Conservation (phyloP, 2,329 filamentous ascomycete species). For the Coniochaeta pulveracea region DNA sequence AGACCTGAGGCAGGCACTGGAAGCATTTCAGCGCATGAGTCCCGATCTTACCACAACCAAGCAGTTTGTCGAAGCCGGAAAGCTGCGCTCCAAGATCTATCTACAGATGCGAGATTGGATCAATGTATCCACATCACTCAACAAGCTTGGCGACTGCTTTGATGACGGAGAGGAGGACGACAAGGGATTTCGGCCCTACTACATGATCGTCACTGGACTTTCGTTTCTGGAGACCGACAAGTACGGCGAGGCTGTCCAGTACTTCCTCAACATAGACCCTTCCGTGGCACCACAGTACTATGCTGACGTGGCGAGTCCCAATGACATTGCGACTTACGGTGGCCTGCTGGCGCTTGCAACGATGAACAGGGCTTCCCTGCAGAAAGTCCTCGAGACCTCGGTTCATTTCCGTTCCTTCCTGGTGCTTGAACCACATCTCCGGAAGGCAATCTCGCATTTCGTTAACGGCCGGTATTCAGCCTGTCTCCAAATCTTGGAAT, state of each 20-base stretch:
- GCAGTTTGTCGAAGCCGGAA: conserved; percentile 73
- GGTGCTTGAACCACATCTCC: conserved; percentile 87
- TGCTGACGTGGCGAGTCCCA: conserved; percentile 64
- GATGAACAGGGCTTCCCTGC: conserved; percentile 70
- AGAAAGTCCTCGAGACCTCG: conserved; percentile 69
- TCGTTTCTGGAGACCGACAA: conserved; percentile 33
- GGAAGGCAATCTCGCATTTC: conserved; percentile 81
- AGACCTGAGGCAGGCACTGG: conserved; percentile 59
- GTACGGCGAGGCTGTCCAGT: conserved; percentile 53
- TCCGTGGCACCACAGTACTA: conserved; percentile 38
- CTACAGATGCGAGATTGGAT: conserved; percentile 72
- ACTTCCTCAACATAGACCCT: conserved; percentile 56
- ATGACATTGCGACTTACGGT: conserved; percentile 87
- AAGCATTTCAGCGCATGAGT: conserved; percentile 77
- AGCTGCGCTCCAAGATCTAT: conserved; percentile 65
- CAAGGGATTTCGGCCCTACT: conserved; percentile 33
- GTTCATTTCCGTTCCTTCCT: conserved; percentile 79
- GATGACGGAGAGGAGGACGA: conserved; percentile 30
- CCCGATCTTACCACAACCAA: conserved; percentile 76
- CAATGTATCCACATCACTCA: conserved; percentile 45
- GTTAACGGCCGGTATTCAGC: conserved; percentile 80
- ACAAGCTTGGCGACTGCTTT: conserved; percentile 50
- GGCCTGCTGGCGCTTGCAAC: conserved; percentile 82
- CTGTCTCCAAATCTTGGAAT: conserved; percentile 73
- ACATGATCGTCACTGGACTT: conserved; percentile 40